Base-by-base conservation (phyloP, 2,329 filamentous ascomycete species). In the Fusarium goolgardi region DNA sequence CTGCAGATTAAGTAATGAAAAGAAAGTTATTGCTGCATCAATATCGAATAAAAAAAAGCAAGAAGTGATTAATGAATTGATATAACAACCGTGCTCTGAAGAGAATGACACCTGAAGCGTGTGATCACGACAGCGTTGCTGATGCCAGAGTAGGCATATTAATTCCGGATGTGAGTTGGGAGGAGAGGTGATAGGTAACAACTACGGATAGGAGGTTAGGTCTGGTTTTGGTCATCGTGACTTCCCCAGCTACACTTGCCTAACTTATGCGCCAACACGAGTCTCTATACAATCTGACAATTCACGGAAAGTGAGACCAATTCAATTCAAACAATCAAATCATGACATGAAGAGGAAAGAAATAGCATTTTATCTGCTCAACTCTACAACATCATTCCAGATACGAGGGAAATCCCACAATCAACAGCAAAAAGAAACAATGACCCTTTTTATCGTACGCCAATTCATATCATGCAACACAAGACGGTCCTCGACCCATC, bases 391-490 rank as follows among this genome's bases (percentile, higher is more conserved):
- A 56, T 58, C 59, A 63, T 69, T 62, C 55, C 50, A 52, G 55
- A 55, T 51, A 35, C 41, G 50, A 54, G 43, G 55, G 55, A 40
- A 52, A 46, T 61, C 59, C 55, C 47, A 39, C 58, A 47, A 49
- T 27, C 39, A 62, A 62, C 47, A 60, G 62, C 59, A 73, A 69
- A 69, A 43, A 63, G 47, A 58, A 72, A 65, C 57, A 57, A 56
- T 57, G 50, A 68, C 40, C 66, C 73, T 75, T 65, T 70, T 70
- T 70, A 79, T 80, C 69, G 66, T 80, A 82, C 83, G 83, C 83
- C 82, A 75, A 75, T 77, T 76, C 73, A 84, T 84, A 82, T 76
- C 73, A 84, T 83, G 82, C 83, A 84, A 82, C 81, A 78, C 75
- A 81, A 31, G 40, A 59, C 46, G 79, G 80, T 78, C 79, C 75